These are phyloP conservation scores for Penicillium pulvis DNA, from an alignment of 495 filamentous ascomycete species.

Conservation along the genomic window DNA sequence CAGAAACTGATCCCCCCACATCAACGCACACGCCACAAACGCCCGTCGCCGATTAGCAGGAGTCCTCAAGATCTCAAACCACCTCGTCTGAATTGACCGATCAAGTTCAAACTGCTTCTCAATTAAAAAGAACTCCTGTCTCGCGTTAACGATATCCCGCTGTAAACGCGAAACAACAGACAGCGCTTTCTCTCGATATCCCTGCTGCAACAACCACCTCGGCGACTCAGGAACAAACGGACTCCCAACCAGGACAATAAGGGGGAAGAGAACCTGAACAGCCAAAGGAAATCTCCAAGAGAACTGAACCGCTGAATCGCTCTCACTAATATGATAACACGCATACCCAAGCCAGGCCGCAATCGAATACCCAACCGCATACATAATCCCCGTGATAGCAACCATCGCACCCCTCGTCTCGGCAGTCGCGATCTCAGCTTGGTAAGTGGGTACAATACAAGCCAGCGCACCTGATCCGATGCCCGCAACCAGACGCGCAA, in stretches of 20 bases:
- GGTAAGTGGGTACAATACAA: conserved; percentile 40
- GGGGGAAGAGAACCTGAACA: conserved; percentile 31
- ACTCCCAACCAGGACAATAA: conserved; percentile 31
- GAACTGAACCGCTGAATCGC: background rate
- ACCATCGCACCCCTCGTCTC: conserved; percentile 40
- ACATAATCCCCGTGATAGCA: conserved; percentile 34
- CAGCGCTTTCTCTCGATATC: conserved; percentile 25
- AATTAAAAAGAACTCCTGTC: conserved; percentile 30
- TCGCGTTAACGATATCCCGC: conserved; percentile 19
- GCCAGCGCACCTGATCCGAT: conserved; percentile 37
- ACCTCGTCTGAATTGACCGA: conserved; percentile 12
- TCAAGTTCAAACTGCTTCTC: conserved; percentile 31
- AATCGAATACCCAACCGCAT: conserved; percentile 32
- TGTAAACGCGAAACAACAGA: conserved; percentile 28
- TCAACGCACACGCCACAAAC: conserved; percentile 33
- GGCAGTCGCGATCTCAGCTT: conserved; percentile 41
- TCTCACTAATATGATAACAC: conserved; percentile 25
- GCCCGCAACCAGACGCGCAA: conserved; percentile 39
- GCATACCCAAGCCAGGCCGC: conserved; percentile 38
- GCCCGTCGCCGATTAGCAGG: conserved; percentile 36
- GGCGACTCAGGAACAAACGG: conserved; percentile 35
- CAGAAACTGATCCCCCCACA: conserved; percentile 32
- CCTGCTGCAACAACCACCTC: conserved; percentile 38
- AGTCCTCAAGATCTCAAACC: conserved; percentile 36
- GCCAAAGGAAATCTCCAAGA: conserved; percentile 40